Evolutionary conservation across 768 basidiomycete genomes (phyloP).

Genomic region (Auricularia auricula-judae): DNA sequence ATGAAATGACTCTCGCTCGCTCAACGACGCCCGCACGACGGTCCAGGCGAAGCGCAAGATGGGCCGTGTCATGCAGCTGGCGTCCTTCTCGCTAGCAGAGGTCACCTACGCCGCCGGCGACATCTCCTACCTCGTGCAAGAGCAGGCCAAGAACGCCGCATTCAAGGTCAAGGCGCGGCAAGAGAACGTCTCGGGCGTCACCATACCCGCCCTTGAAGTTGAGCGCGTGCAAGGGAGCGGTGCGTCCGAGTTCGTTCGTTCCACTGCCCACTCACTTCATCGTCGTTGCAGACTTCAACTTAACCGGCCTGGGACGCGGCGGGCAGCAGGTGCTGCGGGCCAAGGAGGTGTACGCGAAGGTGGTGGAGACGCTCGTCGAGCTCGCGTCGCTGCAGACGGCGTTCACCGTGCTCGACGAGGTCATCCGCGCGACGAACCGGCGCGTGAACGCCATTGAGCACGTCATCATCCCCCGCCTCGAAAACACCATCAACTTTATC

Average conservation of each 20-base stretch:
- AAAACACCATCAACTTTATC: slow-evolving; percentile 98
- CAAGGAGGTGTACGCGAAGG: slow-evolving; percentile 95
- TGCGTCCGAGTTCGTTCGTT: slow-evolving; percentile 19
- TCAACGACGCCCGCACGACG: no score
- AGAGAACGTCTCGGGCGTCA: slow-evolving; percentile 96
- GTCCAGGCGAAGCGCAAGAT: no score
- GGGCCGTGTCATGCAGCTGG: no score
- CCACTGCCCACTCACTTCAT: slow-evolving; percentile 3
- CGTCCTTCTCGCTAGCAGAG: no score
- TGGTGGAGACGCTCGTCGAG: slow-evolving; percentile 93
- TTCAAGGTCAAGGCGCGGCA: slow-evolving; percentile 92
- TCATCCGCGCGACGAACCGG: slow-evolving; percentile 97
- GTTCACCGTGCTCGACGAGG: slow-evolving; percentile 97
- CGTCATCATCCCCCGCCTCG: slow-evolving; percentile 86
- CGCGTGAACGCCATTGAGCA: slow-evolving; percentile 98
- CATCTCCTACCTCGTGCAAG: slow-evolving; percentile 95
- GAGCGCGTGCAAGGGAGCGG: slow-evolving; percentile 79
- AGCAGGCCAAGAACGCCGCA: slow-evolving; percentile 81
- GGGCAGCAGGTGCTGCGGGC: slow-evolving; percentile 91
- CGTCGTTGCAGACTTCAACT: slow-evolving; percentile 66
- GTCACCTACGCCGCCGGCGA: slow-evolving; percentile 97
- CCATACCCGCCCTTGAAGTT: slow-evolving; percentile 95
- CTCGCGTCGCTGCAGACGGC: slow-evolving; percentile 95
- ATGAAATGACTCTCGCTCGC: no score
- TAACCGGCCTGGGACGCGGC: slow-evolving; percentile 93